A percentile compares a stretch with the other conserved stretches of the same genome.
phyloP scores from a whole-genome alignment of 2,329 filamentous ascomycete species.

The Colletotrichum lindemuthianum region DNA sequence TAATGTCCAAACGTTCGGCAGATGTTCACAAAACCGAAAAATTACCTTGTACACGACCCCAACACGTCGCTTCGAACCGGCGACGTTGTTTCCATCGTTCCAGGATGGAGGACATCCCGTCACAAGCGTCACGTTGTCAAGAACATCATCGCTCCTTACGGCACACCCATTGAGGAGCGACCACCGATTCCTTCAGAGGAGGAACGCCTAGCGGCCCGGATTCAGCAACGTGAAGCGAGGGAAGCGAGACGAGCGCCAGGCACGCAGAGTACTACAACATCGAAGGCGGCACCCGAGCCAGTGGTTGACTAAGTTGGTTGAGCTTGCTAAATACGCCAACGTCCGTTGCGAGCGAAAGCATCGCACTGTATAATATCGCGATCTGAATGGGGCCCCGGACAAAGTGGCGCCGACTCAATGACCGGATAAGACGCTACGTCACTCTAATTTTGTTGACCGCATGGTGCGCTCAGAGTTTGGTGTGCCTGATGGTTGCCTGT shows the following conservation, averaged over 20 bases:
- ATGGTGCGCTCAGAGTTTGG: no score
- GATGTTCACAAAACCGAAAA: slow-evolving; percentile 72
- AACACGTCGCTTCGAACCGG: slow-evolving; percentile 77
- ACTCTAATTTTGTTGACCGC: no score
- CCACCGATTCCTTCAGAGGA: slow-evolving; percentile 73
- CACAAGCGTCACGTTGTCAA: slow-evolving; percentile 79
- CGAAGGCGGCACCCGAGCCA: neutral
- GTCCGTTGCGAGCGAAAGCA: neutral
- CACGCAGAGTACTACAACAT: slow-evolving; percentile 35
- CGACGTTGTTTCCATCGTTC: slow-evolving; percentile 77
- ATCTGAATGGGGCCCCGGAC: neutral
- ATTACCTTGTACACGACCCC: slow-evolving; percentile 82
- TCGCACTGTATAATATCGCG: slow-evolving; percentile 14
- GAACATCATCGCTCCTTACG: slow-evolving; percentile 76
- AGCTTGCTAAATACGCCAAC: neutral
- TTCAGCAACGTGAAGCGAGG: slow-evolving; percentile 66
- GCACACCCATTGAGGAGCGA: slow-evolving; percentile 69
- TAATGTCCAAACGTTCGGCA: slow-evolving; percentile 43
- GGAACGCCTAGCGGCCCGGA: slow-evolving; percentile 66
- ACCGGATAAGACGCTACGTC: no score
- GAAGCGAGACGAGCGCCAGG: slow-evolving; percentile 59
- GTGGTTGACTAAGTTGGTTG: slow-evolving; percentile 7
- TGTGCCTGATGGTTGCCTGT: no score
- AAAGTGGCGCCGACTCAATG: no score
- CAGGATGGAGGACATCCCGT: slow-evolving; percentile 72